Evolutionary conservation across 2,329 filamentous ascomycete species (phyloP).

Genomic region (Ceratocystis cacaofunesta): DNA sequence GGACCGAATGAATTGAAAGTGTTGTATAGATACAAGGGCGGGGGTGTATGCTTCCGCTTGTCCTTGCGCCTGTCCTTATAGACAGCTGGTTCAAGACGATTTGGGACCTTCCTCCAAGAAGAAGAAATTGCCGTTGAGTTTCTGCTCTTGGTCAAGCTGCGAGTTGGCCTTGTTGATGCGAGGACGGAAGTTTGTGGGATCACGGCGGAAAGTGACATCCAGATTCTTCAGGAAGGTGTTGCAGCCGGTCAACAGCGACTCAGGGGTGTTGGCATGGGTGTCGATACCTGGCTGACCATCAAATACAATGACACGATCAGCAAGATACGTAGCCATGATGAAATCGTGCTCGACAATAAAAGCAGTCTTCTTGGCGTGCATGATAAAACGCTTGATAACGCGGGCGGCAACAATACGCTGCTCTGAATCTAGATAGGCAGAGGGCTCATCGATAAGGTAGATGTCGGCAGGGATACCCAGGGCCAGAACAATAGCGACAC

Average conservation of each 20-base stretch:
- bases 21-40: slow-evolving; percentile 17
- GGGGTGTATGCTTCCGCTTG: slow-evolving; percentile 21
- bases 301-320: slow-evolving; percentile 96
- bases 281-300: slow-evolving; percentile 84
- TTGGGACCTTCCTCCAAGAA: slow-evolving; percentile 69
- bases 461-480: slow-evolving; percentile 93
- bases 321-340: slow-evolving; percentile 69
- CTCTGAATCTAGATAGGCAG: slow-evolving; percentile 94
- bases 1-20: slow-evolving; percentile 27
- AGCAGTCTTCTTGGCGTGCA: slow-evolving; percentile 99
- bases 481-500: slow-evolving; percentile 95
- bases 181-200: slow-evolving; percentile 87
- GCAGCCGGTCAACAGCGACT: slow-evolving; percentile 88
- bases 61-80: slow-evolving; percentile 28
- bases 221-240: slow-evolving; percentile 94
- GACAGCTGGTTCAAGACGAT: slow-evolving; percentile 35
- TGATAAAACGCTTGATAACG: slow-evolving; percentile 99
- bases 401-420: slow-evolving; percentile 95
- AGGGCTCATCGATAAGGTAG: slow-evolving; percentile 96
- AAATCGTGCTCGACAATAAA: slow-evolving; percentile 99
- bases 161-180: slow-evolving; percentile 97
- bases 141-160: slow-evolving; percentile 97
- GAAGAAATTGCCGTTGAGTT: slow-evolving; percentile 87
- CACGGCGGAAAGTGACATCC: slow-evolving; percentile 95
- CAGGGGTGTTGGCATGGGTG: slow-evolving; percentile 74